Evolutionary conservation across 352 stramenopile genomes (phyloP), one percentile per base, ranked within the genome.

Genomic region (Pythium apleroticum): DNA sequence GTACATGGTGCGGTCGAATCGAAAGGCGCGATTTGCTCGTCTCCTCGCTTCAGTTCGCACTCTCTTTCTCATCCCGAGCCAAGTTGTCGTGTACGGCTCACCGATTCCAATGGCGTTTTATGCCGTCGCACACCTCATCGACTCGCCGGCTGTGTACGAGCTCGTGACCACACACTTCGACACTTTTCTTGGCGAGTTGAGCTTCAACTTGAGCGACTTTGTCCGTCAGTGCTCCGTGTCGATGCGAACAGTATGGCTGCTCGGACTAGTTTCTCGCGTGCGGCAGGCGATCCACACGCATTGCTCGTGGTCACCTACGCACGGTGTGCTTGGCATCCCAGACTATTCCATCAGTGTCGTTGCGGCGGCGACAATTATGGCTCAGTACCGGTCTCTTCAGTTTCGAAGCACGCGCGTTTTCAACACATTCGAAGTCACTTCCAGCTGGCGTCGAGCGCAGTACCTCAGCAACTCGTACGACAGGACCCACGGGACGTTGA

Each of bases 281-380:
- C 10, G 27, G 7, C 7, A 28, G 12, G 0, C 9, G 5, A 12
- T 57, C 22, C 1, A 12, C 1, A 50, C n/a, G 0, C 9, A 27
- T 2, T 19, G 30, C 12, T 19, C 6, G 8, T 48, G 43, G 45
- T 37, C 46, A 4, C 30, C 28, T 5, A 30, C 33, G 19, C 46
- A 25, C 11, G 57, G 57, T 20, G 22, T 41, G 30, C 20, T 31
- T 24, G 57, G 57, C 2, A 39, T 56, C 28, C 57, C 43, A 2
- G 57, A 64, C 6, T 64, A 57, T 31, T 57, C 25, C 7, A 46
- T 64, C 27, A 64, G 28, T n/a, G 8, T 64, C n/a, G 28, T 64
- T 17, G 33, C 57, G 5, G 25, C 25, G 9, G 25, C 27, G 8
- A 63, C 41, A 0, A 55, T 63, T 19, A 28, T 63, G 6, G 27